These are phyloP conservation scores for Xylaria sp. DNA, from an alignment of 2,329 filamentous ascomycete species.

Conservation along the genomic window DNA sequence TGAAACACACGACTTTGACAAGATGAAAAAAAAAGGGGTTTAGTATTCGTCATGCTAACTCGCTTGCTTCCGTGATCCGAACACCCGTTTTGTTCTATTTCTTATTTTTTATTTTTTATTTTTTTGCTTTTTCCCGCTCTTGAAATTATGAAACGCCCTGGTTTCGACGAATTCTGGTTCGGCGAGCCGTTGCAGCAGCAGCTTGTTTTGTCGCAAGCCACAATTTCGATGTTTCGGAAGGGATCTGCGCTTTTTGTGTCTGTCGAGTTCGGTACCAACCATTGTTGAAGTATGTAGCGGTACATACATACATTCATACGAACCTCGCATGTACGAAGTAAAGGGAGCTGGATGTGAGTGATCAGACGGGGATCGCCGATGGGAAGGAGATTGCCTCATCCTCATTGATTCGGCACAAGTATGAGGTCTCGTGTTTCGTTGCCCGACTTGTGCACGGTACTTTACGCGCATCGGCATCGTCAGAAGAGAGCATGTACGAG, in stretches of 20 bases:
- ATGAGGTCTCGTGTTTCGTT: too few relatives aligned
- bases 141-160: not conserved
- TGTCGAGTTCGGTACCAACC: too few relatives aligned
- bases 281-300: too few relatives aligned
- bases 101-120: not conserved
- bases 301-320: too few relatives aligned
- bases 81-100: too few relatives aligned
- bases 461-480: too few relatives aligned
- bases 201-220: not conserved
- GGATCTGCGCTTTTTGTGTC: not conserved
- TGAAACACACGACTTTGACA: too few relatives aligned
- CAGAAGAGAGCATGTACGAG: too few relatives aligned
- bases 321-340: not conserved
- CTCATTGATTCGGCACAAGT: too few relatives aligned
- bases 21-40: conserved; percentile 26
- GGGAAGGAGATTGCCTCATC: too few relatives aligned
- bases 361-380: not conserved
- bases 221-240: not conserved
- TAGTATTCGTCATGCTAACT: not conserved
- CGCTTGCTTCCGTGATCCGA: not conserved
- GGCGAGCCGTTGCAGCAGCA: not conserved
- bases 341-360: not conserved
- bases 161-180: not conserved
- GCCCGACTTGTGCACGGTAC: too few relatives aligned
- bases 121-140: not conserved